A percentile compares a stretch with the other conserved stretches of the same genome.
phyloP scores from a whole-genome alignment of 164 flowering plant species.

The Aristolochia fimbriata region DNA sequence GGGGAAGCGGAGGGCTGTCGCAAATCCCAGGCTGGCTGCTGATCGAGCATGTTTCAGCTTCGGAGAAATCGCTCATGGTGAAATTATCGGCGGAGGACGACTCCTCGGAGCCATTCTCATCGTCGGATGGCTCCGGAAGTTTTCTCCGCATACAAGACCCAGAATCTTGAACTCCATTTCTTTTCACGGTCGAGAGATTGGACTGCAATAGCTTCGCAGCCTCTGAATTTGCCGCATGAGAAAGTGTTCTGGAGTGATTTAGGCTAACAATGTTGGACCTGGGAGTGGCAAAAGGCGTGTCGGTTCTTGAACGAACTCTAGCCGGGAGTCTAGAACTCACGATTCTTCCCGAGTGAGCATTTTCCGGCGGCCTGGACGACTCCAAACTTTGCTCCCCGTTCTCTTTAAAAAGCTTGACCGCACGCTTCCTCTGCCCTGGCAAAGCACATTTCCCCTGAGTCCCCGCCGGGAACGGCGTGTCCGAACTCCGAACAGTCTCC shows the following conservation, averaged over 20 bases:
- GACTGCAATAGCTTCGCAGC: slow-evolving; percentile 22
- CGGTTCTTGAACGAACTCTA: slow-evolving; percentile 11
- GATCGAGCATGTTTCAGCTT: slow-evolving; percentile 3
- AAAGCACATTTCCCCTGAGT: slow-evolving; percentile 3
- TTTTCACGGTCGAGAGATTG: not conserved
- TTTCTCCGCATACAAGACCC: not conserved
- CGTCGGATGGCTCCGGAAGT: not conserved
- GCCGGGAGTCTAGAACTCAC: slow-evolving; percentile 1
- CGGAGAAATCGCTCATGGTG: slow-evolving; percentile 6
- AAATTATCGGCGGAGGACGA: slow-evolving; percentile 6
- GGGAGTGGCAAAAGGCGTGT: slow-evolving; percentile 12
- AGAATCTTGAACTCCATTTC: not conserved
- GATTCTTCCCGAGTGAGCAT: not conserved
- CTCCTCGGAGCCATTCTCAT: not conserved
- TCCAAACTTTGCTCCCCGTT: slow-evolving; percentile 3
- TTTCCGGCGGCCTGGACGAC: not conserved
- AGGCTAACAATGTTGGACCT: slow-evolving; percentile 4
- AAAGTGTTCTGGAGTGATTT: not conserved
- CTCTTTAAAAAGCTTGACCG: slow-evolving; percentile 16
- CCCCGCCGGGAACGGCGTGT: slow-evolving; percentile 6
- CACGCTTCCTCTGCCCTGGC: slow-evolving; percentile 6
- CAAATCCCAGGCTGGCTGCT: slow-evolving; percentile 4
- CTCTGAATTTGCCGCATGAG: slow-evolving; percentile 11
- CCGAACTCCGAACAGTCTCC: slow-evolving; percentile 9
- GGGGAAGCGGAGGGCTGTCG: slow-evolving; percentile 14